phyloP scores from a whole-genome alignment of 495 filamentous ascomycete genomes.

The Evansstolkia leycettana region DNA sequence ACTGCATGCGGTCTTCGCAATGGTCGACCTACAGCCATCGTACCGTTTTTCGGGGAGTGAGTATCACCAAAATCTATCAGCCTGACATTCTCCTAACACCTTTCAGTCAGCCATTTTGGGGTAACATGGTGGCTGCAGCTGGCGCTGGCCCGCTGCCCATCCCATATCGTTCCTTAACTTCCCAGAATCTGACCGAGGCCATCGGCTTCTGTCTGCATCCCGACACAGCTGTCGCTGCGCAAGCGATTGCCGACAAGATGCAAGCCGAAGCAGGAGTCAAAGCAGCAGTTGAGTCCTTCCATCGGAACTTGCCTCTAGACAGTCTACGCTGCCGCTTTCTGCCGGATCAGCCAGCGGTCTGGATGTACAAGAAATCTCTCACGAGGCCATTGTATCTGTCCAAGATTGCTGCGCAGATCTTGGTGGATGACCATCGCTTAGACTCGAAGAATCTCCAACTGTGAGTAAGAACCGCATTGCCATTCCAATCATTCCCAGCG shows the following conservation, averaged over 20 bases:
- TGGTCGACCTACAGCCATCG: slow-evolving; percentile 46
- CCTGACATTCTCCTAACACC: neutral
- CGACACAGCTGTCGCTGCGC: slow-evolving; percentile 42
- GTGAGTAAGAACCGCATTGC: slow-evolving; percentile 6
- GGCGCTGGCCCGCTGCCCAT: slow-evolving; percentile 59
- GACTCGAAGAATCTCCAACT: slow-evolving; percentile 50
- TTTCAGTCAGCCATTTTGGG: slow-evolving; percentile 64
- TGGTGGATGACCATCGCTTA: slow-evolving; percentile 45
- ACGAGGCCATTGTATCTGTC: slow-evolving; percentile 44
- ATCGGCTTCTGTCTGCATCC: slow-evolving; percentile 53
- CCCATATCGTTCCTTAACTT: slow-evolving; percentile 57
- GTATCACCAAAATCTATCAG: slow-evolving; percentile 6
- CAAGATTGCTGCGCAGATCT: slow-evolving; percentile 51
- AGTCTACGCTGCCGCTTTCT: slow-evolving; percentile 61
- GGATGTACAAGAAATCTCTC: slow-evolving; percentile 41
- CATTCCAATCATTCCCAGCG: neutral
- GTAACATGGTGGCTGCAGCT: slow-evolving; percentile 51
- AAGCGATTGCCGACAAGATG: slow-evolving; percentile 49
- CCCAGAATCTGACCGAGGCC: slow-evolving; percentile 51
- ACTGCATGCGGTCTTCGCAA: slow-evolving; percentile 48
- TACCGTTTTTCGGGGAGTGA: slow-evolving; percentile 56
- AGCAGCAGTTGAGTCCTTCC: slow-evolving; percentile 61
- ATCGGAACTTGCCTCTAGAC: slow-evolving; percentile 45
- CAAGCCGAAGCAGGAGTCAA: slow-evolving; percentile 57
- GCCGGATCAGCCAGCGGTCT: slow-evolving; percentile 50